A percentile compares a stretch with the other conserved stretches of the same genome.
Evolutionary conservation across 2,329 filamentous ascomycete species (phyloP).

Genomic region (Aspergillus sojae): DNA sequence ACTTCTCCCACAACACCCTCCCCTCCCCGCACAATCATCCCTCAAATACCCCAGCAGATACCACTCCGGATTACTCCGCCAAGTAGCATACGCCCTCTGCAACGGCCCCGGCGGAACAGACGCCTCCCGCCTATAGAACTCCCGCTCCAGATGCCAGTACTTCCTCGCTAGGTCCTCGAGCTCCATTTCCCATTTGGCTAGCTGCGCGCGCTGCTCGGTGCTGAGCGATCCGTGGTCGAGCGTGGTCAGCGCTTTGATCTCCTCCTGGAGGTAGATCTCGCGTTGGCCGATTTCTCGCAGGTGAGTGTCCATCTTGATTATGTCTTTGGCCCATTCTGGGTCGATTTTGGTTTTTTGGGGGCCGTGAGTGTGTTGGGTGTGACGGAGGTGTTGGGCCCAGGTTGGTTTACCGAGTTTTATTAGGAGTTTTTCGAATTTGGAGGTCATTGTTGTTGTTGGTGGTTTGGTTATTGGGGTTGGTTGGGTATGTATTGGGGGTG

Average conservation of each 20-base stretch:
- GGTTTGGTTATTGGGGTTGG: background rate
- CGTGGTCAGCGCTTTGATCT: background rate
- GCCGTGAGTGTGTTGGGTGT: background rate
- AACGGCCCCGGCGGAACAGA: conserved; percentile 4
- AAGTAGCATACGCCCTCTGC: background rate
- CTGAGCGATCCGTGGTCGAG: background rate
- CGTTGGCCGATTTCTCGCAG: conserved; percentile 6
- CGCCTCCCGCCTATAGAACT: conserved; percentile 9
- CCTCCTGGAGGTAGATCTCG: conserved; percentile 3
- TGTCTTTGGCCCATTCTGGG: conserved; percentile 6
- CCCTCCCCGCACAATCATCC: conserved; percentile 13
- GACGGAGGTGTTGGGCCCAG: conserved; percentile 6
- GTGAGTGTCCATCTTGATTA: conserved; percentile 7
- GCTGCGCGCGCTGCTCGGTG: background rate
- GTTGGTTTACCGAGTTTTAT: background rate
- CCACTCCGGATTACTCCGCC: conserved; percentile 8
- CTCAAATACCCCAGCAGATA: conserved; percentile 12
- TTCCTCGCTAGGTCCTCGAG: conserved; percentile 1
- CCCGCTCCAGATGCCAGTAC: conserved; percentile 11
- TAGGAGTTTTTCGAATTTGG: conserved; percentile 2
- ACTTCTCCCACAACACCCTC: conserved; percentile 14
- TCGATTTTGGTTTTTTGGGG: background rate
- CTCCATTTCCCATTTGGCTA: background rate
- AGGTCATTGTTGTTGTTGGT: background rate
- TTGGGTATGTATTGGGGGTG: no score